Percentiles rank a stretch among this genome's conserved stretches.
These are phyloP conservation scores for Oryza australiensis DNA, from an alignment of 176 grass and related monocot species.

Conservation along the genomic window DNA sequence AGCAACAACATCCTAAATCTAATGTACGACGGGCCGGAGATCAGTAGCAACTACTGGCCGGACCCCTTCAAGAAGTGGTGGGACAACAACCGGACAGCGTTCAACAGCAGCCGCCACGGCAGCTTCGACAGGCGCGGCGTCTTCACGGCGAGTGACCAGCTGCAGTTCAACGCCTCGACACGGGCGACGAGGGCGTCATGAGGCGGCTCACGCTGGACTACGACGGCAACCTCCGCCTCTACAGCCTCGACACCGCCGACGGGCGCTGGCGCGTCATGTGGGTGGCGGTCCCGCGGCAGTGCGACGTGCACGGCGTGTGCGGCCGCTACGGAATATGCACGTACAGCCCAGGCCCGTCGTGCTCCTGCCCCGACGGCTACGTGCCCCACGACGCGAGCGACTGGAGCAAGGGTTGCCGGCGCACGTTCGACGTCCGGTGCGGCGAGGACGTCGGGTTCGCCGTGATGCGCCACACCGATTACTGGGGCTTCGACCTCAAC, in stretches of 20 bases:
- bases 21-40: conserved; percentile 60
- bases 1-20: conserved; percentile 66
- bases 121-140: conserved; percentile 36
- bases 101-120: conserved; percentile 54
- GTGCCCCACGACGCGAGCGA: conserved; percentile 42
- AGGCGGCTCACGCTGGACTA: conserved; percentile 73
- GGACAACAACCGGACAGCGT: conserved; percentile 57
- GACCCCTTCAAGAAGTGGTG: conserved; percentile 42
- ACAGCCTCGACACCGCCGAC: conserved; percentile 24
- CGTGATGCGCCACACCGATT: conserved; percentile 29
- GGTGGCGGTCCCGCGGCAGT: conserved; percentile 41
- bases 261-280: conserved; percentile 50
- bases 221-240: conserved; percentile 69
- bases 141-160: conserved; percentile 57
- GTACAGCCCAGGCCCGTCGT: conserved; percentile 30
- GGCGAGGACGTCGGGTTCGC: conserved; percentile 45
- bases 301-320: conserved; percentile 60
- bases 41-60: conserved; percentile 80
- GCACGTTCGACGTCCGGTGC: conserved; percentile 21
- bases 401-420: conserved; percentile 74
- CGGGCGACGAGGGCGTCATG: conserved; percentile 25
- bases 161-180: conserved; percentile 59
- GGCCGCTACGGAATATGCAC: conserved; percentile 59
- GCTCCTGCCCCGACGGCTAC: conserved; percentile 55
- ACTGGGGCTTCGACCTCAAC: conserved; percentile 61